Evolutionary conservation across 2,329 filamentous ascomycete genomes (phyloP).

Genomic region (Cladosporium sp.): DNA sequence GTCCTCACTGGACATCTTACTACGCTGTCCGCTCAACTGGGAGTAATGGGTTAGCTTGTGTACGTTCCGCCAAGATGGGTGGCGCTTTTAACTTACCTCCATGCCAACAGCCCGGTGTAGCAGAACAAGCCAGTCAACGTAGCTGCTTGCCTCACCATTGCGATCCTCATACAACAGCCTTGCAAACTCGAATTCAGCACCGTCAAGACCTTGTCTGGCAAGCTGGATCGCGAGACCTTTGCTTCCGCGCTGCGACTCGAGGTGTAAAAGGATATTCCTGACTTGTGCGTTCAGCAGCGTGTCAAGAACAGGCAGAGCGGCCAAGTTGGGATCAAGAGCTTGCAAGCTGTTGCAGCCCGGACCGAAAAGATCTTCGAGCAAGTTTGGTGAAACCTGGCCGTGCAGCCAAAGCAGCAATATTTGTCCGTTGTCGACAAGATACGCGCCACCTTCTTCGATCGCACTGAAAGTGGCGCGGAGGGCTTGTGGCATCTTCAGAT

Average conservation of each 20-base stretch:
- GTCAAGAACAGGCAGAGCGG: conserved; percentile 74
- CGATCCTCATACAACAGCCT: conserved; percentile 85
- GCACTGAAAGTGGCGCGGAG: conserved; percentile 80
- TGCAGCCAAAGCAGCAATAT: conserved; percentile 90
- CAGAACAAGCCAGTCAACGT: conserved; percentile 97
- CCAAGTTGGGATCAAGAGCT: conserved; percentile 73
- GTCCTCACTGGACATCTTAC: conserved; percentile 22
- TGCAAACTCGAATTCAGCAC: conserved; percentile 95
- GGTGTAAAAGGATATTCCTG: conserved; percentile 85
- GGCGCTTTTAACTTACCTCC: conserved; percentile 48
- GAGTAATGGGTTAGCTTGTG: neutral
- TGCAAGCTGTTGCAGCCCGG: conserved; percentile 66
- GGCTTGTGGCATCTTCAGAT: conserved; percentile 75
- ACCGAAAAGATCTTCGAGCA: conserved; percentile 87
- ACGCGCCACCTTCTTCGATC: conserved; percentile 88
- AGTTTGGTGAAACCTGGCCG: conserved; percentile 82
- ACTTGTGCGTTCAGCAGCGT: conserved; percentile 94
- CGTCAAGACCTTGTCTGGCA: conserved; percentile 86
- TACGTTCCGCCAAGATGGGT: neutral
- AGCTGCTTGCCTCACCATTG: conserved; percentile 96
- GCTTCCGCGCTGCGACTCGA: conserved; percentile 72
- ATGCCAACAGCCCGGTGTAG: conserved; percentile 89
- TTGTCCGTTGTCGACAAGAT: conserved; percentile 93
- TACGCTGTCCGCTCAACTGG: conserved; percentile 29
- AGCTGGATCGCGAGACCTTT: conserved; percentile 88